Conservation (phyloP, 768 basidiomycete species). For the Nevesoporus exiguus region DNA sequence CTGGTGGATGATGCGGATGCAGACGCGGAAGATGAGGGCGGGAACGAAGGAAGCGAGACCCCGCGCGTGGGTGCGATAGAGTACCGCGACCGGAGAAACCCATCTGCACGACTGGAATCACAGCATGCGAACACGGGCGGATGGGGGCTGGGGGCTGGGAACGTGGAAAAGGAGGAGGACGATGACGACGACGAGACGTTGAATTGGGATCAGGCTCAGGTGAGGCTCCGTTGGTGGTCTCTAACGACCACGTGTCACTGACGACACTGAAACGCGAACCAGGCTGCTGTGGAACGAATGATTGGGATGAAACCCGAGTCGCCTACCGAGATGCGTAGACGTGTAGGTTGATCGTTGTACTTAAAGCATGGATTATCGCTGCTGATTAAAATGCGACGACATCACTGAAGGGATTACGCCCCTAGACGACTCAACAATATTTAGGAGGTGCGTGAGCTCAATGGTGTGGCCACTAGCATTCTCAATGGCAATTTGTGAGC, state of each 20-base stretch:
- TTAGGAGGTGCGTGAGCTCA: no score
- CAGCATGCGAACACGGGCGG: slow-evolving; percentile 56
- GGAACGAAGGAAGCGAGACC: slow-evolving; percentile 55
- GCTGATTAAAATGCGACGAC: background rate
- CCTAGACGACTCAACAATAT: no score
- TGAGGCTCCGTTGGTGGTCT: slow-evolving; percentile 17
- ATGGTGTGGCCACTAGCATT: no score
- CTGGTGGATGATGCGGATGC: slow-evolving; percentile 29
- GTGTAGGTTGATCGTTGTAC: slow-evolving; percentile 15
- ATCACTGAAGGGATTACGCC: no score
- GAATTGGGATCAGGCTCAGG: slow-evolving; percentile 74
- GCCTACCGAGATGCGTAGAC: slow-evolving; percentile 27
- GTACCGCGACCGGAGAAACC: slow-evolving; percentile 7
- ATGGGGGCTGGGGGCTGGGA: slow-evolving; percentile 68
- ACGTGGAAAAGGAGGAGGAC: slow-evolving; percentile 57
- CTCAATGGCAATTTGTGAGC: no score
- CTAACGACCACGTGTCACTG: background rate
- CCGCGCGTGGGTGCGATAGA: slow-evolving; percentile 50
- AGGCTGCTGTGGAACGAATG: slow-evolving; percentile 59
- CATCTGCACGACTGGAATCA: slow-evolving; percentile 35
- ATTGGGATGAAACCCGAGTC: slow-evolving; percentile 45
- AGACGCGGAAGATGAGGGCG: slow-evolving; percentile 33
- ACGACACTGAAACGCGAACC: slow-evolving; percentile 1
- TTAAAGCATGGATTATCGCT: background rate
- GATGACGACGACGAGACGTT: slow-evolving; percentile 62